A percentile compares a stretch with the other conserved stretches of the same genome.
These are phyloP conservation scores for Thinopyrum elongatum DNA, from an alignment of 176 grass and related monocot genomes.

Conservation along the genomic window DNA sequence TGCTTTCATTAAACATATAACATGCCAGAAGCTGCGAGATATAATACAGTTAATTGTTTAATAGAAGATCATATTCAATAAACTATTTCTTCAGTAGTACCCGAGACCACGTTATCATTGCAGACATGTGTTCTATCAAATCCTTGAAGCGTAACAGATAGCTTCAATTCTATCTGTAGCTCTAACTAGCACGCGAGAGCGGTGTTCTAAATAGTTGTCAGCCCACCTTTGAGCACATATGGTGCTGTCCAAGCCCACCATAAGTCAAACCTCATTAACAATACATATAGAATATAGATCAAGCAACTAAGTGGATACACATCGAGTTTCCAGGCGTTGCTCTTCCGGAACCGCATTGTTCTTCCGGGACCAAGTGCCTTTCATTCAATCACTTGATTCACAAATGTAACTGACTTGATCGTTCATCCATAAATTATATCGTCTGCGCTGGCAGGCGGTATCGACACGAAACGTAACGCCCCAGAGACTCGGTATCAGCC, in stretches of 20 bases:
- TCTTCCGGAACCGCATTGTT: not conserved
- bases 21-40: not conserved
- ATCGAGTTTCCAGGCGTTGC: not conserved
- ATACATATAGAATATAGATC: not conserved
- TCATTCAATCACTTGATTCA: not conserved
- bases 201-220: not conserved
- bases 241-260: not conserved
- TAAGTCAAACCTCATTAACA: not conserved
- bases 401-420: not conserved
- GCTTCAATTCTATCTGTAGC: too few relatives aligned
- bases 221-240: not conserved
- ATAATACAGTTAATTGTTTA: not conserved
- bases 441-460: not conserved
- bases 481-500: not conserved
- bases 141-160: not conserved
- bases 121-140: not conserved
- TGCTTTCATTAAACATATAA: not conserved
- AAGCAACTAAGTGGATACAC: not conserved
- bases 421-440: not conserved
- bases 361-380: not conserved
- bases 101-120: not conserved
- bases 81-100: not conserved
- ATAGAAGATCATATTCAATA: not conserved
- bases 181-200: not conserved
- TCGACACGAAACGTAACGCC: not conserved